Evolutionary conservation across 1,139 yeast species (phyloP).

Genomic region (Yarrowia galli): DNA sequence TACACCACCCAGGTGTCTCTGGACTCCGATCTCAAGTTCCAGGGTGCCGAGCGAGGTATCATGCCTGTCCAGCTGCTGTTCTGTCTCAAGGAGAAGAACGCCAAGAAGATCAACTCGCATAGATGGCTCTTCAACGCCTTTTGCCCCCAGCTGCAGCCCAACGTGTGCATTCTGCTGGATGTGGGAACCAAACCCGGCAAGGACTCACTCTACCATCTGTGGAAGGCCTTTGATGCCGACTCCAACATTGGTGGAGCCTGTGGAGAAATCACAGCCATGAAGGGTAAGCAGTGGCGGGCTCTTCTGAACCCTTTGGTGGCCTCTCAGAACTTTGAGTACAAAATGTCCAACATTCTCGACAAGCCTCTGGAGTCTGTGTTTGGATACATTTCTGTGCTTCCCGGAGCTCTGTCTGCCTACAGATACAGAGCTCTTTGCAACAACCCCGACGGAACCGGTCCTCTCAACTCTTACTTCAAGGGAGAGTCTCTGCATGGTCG

Average conservation of each 20-base stretch:
- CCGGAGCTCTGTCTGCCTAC: constrained; percentile 96
- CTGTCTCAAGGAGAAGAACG: constrained; percentile 86
- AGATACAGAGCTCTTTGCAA: constrained; percentile 86
- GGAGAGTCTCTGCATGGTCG: constrained; percentile 77
- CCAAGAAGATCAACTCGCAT: constrained; percentile 91
- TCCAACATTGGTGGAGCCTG: constrained; percentile 98
- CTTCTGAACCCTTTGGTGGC: constrained; percentile 91
- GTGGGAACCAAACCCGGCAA: constrained; percentile 92
- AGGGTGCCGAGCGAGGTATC: constrained; percentile 78
- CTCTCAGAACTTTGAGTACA: constrained; percentile 95
- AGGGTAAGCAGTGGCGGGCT: constrained; percentile 82
- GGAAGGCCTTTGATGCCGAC: constrained; percentile 97
- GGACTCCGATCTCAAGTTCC: constrained; percentile 83
- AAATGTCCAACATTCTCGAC: constrained; percentile 93
- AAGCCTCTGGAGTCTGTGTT: constrained; percentile 93
- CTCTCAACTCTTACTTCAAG: constrained; percentile 83
- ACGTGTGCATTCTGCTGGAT: constrained; percentile 82
- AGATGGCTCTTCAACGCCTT: constrained; percentile 94
- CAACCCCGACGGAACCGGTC: constrained; percentile 92
- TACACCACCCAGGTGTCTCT: constrained; percentile 90
- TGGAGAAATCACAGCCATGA: constrained; percentile 94
- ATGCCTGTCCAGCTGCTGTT: constrained; percentile 93
- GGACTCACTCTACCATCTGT: constrained; percentile 84
- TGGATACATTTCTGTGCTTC: constrained; percentile 92
- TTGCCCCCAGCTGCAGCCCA: constrained; percentile 89